Base-by-base conservation (phyloP, 352 stramenopile genomes). In the Phytophthora hibernalis region DNA sequence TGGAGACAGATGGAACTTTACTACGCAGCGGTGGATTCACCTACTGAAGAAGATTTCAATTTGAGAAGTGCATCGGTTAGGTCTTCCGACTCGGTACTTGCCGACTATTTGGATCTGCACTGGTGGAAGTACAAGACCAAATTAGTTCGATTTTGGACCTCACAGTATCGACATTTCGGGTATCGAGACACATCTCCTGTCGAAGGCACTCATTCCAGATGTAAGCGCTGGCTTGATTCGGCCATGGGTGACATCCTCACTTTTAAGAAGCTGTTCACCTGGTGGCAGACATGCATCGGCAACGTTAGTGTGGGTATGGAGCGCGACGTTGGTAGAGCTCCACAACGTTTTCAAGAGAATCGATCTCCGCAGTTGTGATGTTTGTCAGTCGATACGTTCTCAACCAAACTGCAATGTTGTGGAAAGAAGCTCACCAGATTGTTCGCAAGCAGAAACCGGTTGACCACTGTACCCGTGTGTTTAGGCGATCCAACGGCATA, bases 101-200 rank as follows among this genome's bases (percentile, higher is more conserved):
- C 50, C 1, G 15, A 48, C 6, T 67, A 67, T 60, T 24, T 60
- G 2, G 50, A 60, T 22, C 44, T 24, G 2, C 28, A 54, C 37
- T 54, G 59, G 28, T 60, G 59, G 38, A 67, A 49, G 15, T 60
- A 67, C 33, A 60, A 45, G 26, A 22, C 26, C 2, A 45, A 51
- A 21, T 9, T 60, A 10, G 59, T 60, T 13, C 28, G 30, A 1
- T 60, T 40, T 22, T 67, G 49, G 59, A 59, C 49, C 4, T 38
- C 28, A 0, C 28, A 44, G 9, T 68, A 61, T 48, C 20, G 35
- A 15, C 50, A 61, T 45, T 61, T 61, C 22, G 35, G 51, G 6
- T 56, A 61, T 21, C 60, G 38, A 1, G 37, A 53, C 5, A 62
- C 61, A 7, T 61, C 42, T 6, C 37, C 52, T 0, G 52, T 60